Base-by-base conservation (phyloP, 148 eudicot genomes). In the Spergularia bocconei region DNA sequence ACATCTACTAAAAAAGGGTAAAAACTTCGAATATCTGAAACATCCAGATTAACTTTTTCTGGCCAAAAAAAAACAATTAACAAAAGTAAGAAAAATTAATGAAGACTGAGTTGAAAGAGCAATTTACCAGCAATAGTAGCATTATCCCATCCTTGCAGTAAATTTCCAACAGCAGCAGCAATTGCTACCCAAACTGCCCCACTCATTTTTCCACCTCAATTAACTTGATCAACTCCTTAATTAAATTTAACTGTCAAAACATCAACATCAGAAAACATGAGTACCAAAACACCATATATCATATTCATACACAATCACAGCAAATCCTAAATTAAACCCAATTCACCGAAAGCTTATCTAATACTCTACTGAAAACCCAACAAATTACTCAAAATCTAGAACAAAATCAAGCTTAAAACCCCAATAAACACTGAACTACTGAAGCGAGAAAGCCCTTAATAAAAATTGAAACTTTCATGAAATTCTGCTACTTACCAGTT, bases 61-160 rank as follows among this genome's bases (percentile, higher is more conserved):
- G 53, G 39, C 5, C 11, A 55, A 39, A 55, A 39, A 55, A 39
- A 57, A 59, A 41, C 53, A 64, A 58, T 23, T 2, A 3, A 16
- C 54, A 6, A 4, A 6, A 48, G 47, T 2, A 19, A 64, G 23
- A 23, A 17, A 59, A 51, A 47, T 16, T 3, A 0, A 39, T 13
- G 67, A 61, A 73, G 8, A 44, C 48, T 6, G 48, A 44, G 48
- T 44, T 44, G 20, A 2, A 51, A 71, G 23, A 66, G 29, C 29
- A 58, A 71, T 19, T 57, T 84, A 85, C 91, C 88, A 57, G 93
- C 89, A 61, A 89, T 85, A 63, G 91, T 84, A 65, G 93, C 91
- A 79, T 87, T 89, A 78, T 89, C 90, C 92, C 92, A 89, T 69
- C 92, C 92, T 82, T 83, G 88, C 56, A 89, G 77, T 15, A 89